phyloP scores from a whole-genome alignment of 805 yeast species.

The Wickerhamomyces bovis region DNA sequence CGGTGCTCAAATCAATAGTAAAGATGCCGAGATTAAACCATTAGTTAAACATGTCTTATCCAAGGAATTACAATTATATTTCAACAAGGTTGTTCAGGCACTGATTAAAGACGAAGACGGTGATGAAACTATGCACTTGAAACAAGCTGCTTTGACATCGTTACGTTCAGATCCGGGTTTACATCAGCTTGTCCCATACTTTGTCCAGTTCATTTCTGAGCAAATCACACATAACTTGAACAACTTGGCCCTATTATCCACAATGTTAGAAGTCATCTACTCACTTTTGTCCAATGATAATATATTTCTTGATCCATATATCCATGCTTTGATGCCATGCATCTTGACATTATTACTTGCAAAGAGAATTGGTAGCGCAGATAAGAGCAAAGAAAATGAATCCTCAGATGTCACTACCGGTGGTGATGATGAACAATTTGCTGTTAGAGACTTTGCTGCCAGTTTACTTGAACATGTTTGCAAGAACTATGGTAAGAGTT shows the following conservation, averaged over 20 bases:
- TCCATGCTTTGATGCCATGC: slow-evolving; percentile 96
- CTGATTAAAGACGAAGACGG: slow-evolving; percentile 49
- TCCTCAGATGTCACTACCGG: slow-evolving; percentile 4
- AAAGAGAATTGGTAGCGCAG: slow-evolving; percentile 64
- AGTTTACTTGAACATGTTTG: slow-evolving; percentile 75
- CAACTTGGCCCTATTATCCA: slow-evolving; percentile 60
- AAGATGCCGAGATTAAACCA: slow-evolving; percentile 69
- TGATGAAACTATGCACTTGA: slow-evolving; percentile 39
- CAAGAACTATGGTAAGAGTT: slow-evolving; percentile 72
- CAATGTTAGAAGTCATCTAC: slow-evolving; percentile 85
- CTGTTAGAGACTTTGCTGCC: slow-evolving; percentile 85
- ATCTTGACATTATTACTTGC: slow-evolving; percentile 85
- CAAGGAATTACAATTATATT: slow-evolving; percentile 87
- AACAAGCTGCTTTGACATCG: slow-evolving; percentile 77
- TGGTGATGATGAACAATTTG: slow-evolving; percentile 30
- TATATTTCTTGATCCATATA: slow-evolving; percentile 88
- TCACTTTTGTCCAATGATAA: slow-evolving; percentile 79
- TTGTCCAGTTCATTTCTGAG: slow-evolving; percentile 93
- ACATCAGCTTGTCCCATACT: slow-evolving; percentile 94
- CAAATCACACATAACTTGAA: slow-evolving; percentile 85
- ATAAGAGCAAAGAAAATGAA: slow-evolving; percentile 8
- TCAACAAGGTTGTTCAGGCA: slow-evolving; percentile 83
- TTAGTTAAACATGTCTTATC: slow-evolving; percentile 92
- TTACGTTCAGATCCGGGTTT: slow-evolving; percentile 89
- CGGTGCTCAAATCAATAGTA: slow-evolving; percentile 12